Percentiles rank a stretch among this genome's conserved stretches.
These are phyloP conservation scores for Pyrenophora tritici-repentis DNA, from an alignment of 2,329 filamentous ascomycete species.

Conservation along the genomic window DNA sequence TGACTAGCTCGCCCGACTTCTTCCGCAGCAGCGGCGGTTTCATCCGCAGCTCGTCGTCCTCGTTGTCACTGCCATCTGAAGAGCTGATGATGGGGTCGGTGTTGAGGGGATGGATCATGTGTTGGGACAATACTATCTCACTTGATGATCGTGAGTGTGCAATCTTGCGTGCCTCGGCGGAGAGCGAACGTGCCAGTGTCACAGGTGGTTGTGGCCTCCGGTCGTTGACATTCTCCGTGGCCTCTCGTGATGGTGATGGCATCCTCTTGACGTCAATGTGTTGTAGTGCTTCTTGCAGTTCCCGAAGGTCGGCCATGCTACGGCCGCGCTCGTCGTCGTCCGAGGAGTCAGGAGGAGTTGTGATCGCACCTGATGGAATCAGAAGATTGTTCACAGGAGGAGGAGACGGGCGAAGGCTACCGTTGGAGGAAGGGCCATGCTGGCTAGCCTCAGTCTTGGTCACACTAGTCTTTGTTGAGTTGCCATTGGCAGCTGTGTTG, in stretches of 20 bases:
- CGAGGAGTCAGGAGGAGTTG: slow-evolving; percentile 90
- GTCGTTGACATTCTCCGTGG: slow-evolving; percentile 20
- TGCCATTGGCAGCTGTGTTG: slow-evolving; percentile 40
- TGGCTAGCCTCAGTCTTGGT: slow-evolving; percentile 24
- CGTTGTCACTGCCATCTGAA: slow-evolving; percentile 58
- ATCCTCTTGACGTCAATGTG: slow-evolving; percentile 71
- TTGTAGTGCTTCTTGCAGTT: slow-evolving; percentile 82
- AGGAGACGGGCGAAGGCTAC: slow-evolving; percentile 79
- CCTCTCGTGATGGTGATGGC: slow-evolving; percentile 58
- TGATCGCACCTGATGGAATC: slow-evolving; percentile 82
- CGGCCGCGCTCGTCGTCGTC: slow-evolving; percentile 77
- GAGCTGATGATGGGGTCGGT: slow-evolving; percentile 52
- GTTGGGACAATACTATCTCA: slow-evolving; percentile 58
- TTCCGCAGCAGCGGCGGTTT: slow-evolving; percentile 96
- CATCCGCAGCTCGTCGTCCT: slow-evolving; percentile 61
- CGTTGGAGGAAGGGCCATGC: slow-evolving; percentile 47
- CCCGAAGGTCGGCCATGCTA: slow-evolving; percentile 56
- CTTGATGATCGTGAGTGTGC: slow-evolving; percentile 65
- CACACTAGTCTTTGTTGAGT: slow-evolving; percentile 28
- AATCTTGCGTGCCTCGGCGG: slow-evolving; percentile 63
- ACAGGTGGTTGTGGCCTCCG: slow-evolving; percentile 22
- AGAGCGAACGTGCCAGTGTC: slow-evolving; percentile 47
- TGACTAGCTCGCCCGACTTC: slow-evolving; percentile 95
- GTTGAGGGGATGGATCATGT: slow-evolving; percentile 48
- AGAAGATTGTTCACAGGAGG: slow-evolving; percentile 76